phyloP scores from a whole-genome alignment of 2,329 filamentous ascomycete species.

The Incumbomyces delicatus region DNA sequence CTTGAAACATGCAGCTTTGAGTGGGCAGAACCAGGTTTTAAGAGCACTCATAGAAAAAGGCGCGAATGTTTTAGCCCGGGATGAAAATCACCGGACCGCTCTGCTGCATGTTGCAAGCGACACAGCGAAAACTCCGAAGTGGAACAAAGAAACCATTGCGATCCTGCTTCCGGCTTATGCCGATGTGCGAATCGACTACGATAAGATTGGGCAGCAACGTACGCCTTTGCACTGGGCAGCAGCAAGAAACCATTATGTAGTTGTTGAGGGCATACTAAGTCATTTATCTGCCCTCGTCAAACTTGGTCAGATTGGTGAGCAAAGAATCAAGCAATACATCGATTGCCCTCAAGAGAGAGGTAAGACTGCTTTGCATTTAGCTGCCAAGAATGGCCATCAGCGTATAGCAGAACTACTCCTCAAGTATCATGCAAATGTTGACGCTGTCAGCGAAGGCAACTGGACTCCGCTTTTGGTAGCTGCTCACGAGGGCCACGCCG shows the following conservation, averaged over 20 bases:
- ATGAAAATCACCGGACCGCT: constrained; percentile 11
- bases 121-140: constrained; percentile 32
- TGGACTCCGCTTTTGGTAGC: constrained; percentile 48
- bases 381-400: constrained; percentile 34
- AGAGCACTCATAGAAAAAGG: constrained; percentile 22
- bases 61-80: constrained; percentile 28
- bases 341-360: constrained; percentile 27
- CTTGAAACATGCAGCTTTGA: constrained; percentile 36
- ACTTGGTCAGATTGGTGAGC: constrained; percentile 26
- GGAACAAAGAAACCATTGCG: constrained; percentile 37
- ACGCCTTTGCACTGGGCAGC: constrained; percentile 51
- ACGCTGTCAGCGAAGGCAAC: constrained; percentile 32
- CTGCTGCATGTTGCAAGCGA: constrained; percentile 34
- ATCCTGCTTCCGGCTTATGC: constrained; percentile 32
- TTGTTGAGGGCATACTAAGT: constrained; percentile 39
- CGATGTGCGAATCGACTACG: constrained; percentile 26
- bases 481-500: constrained; percentile 39
- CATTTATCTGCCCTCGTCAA: constrained; percentile 24
- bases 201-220: constrained; percentile 38
- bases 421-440: constrained; percentile 28
- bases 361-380: constrained; percentile 42
- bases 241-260: constrained; percentile 43
- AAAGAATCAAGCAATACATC: no score
- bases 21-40: constrained; percentile 31
- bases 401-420: constrained; percentile 28